Evolutionary conservation across 2,329 filamentous ascomycete species (phyloP), one percentile per base, ranked within the genome.

Genomic region (Cryphonectria parasitica): DNA sequence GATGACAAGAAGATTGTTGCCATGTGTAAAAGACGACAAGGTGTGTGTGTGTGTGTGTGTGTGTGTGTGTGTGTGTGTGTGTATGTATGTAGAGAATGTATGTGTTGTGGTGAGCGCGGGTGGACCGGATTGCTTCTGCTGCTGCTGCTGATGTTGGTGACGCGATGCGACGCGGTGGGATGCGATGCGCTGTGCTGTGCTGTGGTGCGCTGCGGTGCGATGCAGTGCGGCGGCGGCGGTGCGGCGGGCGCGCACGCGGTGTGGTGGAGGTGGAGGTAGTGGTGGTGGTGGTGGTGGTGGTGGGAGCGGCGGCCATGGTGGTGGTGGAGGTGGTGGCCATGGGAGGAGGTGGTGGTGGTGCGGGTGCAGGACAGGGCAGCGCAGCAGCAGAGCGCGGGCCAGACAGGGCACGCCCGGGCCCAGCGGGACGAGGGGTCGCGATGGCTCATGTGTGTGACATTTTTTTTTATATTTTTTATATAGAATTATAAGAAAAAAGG

Each of bases 391-490:
- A 69, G 49, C 62, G 63, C 43, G 67, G 39, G 67, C 66, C 52
- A 49, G 41, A 49, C 61, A 67, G 67, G 66, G 69, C 71, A 68
- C 65, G 68, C 71, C 69, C 69, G 69, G 71, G 66, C 63, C 67
- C 69, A 72, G 58, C 62, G 62, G 71, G 66, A 64, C 17, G 58
- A 68, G 71, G 71, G 71, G 71, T 72, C 69, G 65, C 68, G 71
- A 72, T 72, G 71, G 71, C 67, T 71, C 71, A 72, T 71, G 71
- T 72, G 71, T 72, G 68, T 66, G 71, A 71, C 58, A 73, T 36
- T 69, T 62, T 64, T n/a, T 39, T 13, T 25, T 3, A 8, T 22
- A 4, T 13, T 22, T n/a, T 11, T 25, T n/a, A n/a, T n/a, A n/a
- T n/a, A n/a, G n/a, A n/a, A n/a, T 13, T 31, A 28, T 25, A 28